A percentile compares a stretch with the other conserved stretches of the same genome.
Evolutionary conservation across 208 protist genomes (phyloP).

Genomic region (Leishmania arabica): DNA sequence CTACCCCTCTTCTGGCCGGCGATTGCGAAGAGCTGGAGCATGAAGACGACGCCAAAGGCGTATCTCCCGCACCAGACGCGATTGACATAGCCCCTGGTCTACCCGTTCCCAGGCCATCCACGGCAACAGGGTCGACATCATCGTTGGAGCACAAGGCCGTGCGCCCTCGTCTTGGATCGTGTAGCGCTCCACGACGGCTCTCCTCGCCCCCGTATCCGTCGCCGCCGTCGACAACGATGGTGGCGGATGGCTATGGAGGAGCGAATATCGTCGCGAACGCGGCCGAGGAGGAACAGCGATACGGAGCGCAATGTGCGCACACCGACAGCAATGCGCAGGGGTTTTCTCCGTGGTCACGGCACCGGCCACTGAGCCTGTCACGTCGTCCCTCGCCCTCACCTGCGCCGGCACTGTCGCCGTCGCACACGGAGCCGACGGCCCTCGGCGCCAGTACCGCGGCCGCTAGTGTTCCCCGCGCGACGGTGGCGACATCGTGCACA

Average conservation of each 20-base stretch:
- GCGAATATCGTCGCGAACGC: neutral
- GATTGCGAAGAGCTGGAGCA: neutral
- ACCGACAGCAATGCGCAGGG: neutral
- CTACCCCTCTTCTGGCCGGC: neutral
- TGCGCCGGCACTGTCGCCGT: neutral
- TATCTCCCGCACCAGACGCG: neutral
- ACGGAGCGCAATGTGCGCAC: neutral
- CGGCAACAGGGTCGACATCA: neutral
- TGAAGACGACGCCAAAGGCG: neutral
- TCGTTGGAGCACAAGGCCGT: neutral
- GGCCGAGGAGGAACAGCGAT: neutral
- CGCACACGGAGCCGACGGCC: neutral
- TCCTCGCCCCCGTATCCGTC: slow-evolving; percentile 8
- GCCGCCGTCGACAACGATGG: neutral
- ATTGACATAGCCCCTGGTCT: neutral
- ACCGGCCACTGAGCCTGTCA: slow-evolving; percentile 29
- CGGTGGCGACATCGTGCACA: neutral
- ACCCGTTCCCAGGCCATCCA: neutral
- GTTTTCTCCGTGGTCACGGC: slow-evolving; percentile 14
- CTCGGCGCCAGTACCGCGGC: neutral
- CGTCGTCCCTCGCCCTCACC: slow-evolving; percentile 21
- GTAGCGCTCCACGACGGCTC: slow-evolving; percentile 13
- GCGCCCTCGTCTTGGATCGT: slow-evolving; percentile 3
- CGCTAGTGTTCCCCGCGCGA: neutral
- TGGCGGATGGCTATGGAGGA: slow-evolving; percentile 3